These are phyloP conservation scores for Geranomyces michiganensis DNA, from an alignment of 192 early-diverging fungal genomes.

Conservation along the genomic window DNA sequence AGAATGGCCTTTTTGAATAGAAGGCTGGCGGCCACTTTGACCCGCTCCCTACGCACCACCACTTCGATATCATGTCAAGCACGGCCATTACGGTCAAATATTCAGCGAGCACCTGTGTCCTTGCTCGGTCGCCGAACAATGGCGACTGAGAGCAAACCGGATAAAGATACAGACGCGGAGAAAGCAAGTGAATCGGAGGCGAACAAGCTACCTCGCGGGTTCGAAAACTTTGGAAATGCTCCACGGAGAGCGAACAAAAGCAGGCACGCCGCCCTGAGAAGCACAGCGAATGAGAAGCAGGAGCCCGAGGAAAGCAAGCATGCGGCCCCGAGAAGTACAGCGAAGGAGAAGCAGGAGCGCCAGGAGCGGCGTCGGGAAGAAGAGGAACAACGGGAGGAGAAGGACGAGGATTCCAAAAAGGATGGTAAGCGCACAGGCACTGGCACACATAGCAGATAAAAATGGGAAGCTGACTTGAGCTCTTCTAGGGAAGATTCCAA, in stretches of 20 bases:
- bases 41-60: too few species aligned
- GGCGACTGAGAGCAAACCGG: background rate
- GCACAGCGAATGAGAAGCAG: too few species aligned
- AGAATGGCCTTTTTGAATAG: too few species aligned
- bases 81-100: too few species aligned
- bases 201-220: slow-evolving; percentile 6
- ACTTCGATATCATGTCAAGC: too few species aligned
- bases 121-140: background rate
- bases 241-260: background rate
- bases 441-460: background rate
- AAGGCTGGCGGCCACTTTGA: too few species aligned
- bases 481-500: slow-evolving; percentile 4
- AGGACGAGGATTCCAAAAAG: slow-evolving; percentile 4
- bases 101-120: too few species aligned
- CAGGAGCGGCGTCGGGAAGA: too few species aligned
- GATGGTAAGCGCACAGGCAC: background rate
- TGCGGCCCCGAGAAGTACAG: background rate
- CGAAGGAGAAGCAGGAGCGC: too few species aligned
- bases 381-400: background rate
- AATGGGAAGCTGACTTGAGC: background rate
- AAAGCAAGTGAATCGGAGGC: background rate
- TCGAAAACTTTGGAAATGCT: slow-evolving; percentile 9
- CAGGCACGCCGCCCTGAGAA: background rate
- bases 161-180: background rate
- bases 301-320: background rate